These are phyloP conservation scores for Henckelia pumila DNA, from an alignment of 257 asterid species.

Conservation along the genomic window DNA sequence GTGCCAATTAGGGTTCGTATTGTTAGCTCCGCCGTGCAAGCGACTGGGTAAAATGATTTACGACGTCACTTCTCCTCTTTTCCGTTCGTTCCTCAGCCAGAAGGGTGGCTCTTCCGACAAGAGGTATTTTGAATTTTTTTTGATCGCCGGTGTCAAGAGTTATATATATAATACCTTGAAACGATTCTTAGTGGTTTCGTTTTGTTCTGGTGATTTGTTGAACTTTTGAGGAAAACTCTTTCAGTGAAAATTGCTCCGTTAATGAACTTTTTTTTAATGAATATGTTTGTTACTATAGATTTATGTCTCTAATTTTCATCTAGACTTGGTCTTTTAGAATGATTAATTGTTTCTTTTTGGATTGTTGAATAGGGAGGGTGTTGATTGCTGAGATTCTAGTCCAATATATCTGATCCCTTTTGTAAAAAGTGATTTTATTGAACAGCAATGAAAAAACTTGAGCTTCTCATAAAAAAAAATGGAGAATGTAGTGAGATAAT, in stretches of 20 bases:
- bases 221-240: not conserved
- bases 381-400: no score
- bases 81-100: conserved; percentile 21
- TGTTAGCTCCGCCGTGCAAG: conserved; percentile 1
- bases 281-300: not conserved
- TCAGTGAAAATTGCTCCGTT: no score
- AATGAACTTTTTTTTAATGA: not conserved
- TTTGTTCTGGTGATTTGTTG: not conserved
- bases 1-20: not conserved
- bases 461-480: no score
- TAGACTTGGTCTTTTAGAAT: not conserved
- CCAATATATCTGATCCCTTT: no score
- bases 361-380: no score
- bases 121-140: conserved; percentile 2
- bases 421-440: no score
- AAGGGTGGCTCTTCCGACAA: conserved; percentile 20
- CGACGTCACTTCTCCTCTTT: conserved; percentile 20
- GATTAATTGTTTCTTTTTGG: no score
- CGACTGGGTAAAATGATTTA: conserved; percentile 5
- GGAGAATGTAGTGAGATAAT: no score
- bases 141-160: not conserved
- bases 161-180: not conserved
- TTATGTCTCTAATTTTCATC: not conserved
- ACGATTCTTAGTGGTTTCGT: not conserved
- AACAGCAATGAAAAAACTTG: no score